Evolutionary conservation across 257 asterid species (phyloP).

Genomic region (Ilex aquifolium): DNA sequence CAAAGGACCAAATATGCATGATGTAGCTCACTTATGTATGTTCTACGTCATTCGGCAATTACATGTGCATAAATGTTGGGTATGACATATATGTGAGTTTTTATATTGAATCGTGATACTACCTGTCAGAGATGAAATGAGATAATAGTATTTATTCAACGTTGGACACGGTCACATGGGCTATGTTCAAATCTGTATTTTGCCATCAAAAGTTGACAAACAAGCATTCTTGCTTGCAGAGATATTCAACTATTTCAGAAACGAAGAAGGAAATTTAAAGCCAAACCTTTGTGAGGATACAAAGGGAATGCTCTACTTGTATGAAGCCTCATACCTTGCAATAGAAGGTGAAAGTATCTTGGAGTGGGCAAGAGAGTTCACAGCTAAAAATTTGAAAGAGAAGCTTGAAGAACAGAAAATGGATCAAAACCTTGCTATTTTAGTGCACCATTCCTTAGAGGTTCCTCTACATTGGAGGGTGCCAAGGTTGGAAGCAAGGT

Average conservation of each 20-base stretch:
- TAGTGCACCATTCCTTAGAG: conserved; percentile 28
- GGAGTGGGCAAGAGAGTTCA: conserved; percentile 31
- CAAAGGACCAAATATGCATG: no score
- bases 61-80: no score
- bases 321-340: conserved; percentile 44
- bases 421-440: conserved; percentile 10
- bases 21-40: no score
- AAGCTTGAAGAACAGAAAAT: background rate
- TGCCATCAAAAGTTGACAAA: no score
- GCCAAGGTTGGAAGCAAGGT: conserved; percentile 28
- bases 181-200: no score
- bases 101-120: no score
- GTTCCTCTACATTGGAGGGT: conserved; percentile 36
- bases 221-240: conserved; percentile 17
- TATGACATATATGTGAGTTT: no score
- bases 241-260: conserved; percentile 20
- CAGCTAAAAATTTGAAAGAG: conserved; percentile 4
- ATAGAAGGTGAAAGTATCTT: conserved; percentile 30
- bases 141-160: no score
- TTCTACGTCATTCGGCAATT: no score
- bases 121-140: no score
- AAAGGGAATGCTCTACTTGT: conserved; percentile 30
- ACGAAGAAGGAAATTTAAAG: conserved; percentile 24
- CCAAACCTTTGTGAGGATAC: conserved; percentile 15
- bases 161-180: no score